Percentiles rank a stretch among this genome's conserved stretches.
These are phyloP conservation scores for Pyrenula aspistea DNA, from an alignment of 495 filamentous ascomycete genomes.

Conservation along the genomic window DNA sequence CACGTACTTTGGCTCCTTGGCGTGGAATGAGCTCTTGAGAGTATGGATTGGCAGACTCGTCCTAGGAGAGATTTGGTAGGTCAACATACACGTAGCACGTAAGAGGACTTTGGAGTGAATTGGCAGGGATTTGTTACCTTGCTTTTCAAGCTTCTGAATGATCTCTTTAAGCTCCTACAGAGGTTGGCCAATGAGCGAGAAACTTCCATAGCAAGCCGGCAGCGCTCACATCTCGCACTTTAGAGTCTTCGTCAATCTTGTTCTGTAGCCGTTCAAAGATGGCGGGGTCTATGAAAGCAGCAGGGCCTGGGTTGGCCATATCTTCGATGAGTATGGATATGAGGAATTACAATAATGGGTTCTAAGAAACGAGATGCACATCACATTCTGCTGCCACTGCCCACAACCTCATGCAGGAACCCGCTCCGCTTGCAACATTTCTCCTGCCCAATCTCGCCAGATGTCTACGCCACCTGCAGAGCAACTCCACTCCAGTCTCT, in stretches of 20 bases:
- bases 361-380: no score
- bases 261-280: slow-evolving; percentile 83
- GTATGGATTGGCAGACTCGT: slow-evolving; percentile 60
- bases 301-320: slow-evolving; percentile 1
- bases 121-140: slow-evolving; percentile 27
- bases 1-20: slow-evolving; percentile 61
- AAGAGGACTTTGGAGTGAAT: background rate
- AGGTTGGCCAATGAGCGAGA: background rate
- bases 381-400: no score
- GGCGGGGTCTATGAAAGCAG: slow-evolving; percentile 53
- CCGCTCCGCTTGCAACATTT: no score
- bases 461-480: no score
- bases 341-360: no score
- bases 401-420: no score
- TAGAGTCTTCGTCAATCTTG: slow-evolving; percentile 78
- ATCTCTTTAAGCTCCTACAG: slow-evolving; percentile 65
- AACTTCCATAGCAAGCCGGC: background rate
- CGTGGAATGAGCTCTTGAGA: slow-evolving; percentile 85
- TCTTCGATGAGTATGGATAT: no score
- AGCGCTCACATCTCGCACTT: slow-evolving; percentile 58
- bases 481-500: no score
- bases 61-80: no score
- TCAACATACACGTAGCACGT: no score
- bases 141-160: slow-evolving; percentile 62
- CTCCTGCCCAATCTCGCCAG: no score